phyloP scores from a whole-genome alignment of 192 early-diverging fungal genomes.

The Pilobolus umbonatus region DNA sequence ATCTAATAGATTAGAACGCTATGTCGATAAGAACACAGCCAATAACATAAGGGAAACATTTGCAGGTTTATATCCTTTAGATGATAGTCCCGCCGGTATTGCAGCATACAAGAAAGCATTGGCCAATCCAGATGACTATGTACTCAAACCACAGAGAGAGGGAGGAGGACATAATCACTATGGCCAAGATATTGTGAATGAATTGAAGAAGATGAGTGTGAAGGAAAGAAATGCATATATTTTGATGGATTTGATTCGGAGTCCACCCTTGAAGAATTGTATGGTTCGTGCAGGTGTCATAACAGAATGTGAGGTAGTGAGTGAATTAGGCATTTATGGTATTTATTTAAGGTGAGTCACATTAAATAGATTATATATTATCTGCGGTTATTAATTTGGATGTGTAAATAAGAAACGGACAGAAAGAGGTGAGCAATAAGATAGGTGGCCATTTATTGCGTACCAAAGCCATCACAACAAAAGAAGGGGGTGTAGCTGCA shows the following conservation, averaged over 20 bases:
- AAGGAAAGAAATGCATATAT: conserved; percentile 83
- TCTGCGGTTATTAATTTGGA: no score
- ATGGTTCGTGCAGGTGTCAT: conserved; percentile 76
- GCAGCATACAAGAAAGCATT: conserved; percentile 65
- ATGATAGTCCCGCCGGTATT: conserved; percentile 58
- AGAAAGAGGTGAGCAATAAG: conserved; percentile 63
- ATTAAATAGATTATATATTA: background rate
- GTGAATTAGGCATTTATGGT: conserved; percentile 93
- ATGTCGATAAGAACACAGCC: conserved; percentile 46
- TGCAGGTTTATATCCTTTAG: conserved; percentile 88
- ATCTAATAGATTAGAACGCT: conserved; percentile 79
- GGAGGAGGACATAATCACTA: conserved; percentile 97
- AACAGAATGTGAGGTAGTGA: conserved; percentile 70
- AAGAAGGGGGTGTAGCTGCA: conserved; percentile 95
- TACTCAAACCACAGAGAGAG: conserved; percentile 96
- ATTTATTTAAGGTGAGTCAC: conserved; percentile 70
- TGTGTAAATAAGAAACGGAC: conserved; percentile 53
- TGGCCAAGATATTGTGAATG: conserved; percentile 68
- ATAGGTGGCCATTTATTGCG: conserved; percentile 86
- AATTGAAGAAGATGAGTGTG: conserved; percentile 47
- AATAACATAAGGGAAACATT: conserved; percentile 66
- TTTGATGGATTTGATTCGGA: conserved; percentile 91
- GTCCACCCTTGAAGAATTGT: conserved; percentile 66
- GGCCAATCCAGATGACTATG: conserved; percentile 60
- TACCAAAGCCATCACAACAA: conserved; percentile 77